Conservation (phyloP, 2,329 filamentous ascomycete genomes). For the Monilinia polystroma region DNA sequence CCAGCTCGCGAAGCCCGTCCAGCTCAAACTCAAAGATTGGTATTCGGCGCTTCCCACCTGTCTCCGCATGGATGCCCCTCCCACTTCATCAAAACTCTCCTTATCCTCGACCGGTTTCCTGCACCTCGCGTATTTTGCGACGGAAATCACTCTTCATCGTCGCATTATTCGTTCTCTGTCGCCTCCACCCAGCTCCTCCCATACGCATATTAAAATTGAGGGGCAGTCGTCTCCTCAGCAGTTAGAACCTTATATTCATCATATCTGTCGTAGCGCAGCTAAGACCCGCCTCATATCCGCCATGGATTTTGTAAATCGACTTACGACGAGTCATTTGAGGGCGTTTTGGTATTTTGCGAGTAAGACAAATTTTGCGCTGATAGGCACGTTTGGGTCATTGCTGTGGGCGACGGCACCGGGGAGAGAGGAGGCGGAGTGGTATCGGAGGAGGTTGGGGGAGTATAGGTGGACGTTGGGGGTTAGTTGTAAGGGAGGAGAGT, state of each 20-base stretch:
- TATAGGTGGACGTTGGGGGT: conserved; percentile 94
- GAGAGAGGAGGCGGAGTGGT: conserved; percentile 89
- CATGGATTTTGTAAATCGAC: conserved; percentile 95
- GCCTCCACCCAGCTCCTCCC: conserved; percentile 46
- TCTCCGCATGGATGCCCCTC: conserved; percentile 64
- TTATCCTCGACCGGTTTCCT: conserved; percentile 71
- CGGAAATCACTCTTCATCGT: conserved; percentile 89
- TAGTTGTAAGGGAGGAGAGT: conserved; percentile 60
- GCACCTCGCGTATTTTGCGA: conserved; percentile 89
- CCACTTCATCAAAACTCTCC: conserved; percentile 44
- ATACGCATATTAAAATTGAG: conserved; percentile 41
- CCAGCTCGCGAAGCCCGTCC: conserved; percentile 75
- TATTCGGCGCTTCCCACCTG: conserved; percentile 63
- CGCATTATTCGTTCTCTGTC: conserved; percentile 82
- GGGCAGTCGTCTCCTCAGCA: conserved; percentile 40
- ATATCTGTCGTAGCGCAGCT: conserved; percentile 90
- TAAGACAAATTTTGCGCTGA: conserved; percentile 88
- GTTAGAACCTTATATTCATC: conserved; percentile 77
- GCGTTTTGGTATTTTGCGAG: conserved; percentile 91
- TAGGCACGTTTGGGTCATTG: conserved; percentile 88
- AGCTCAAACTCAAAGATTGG: conserved; percentile 81
- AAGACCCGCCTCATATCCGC: conserved; percentile 92
- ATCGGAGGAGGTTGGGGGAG: conserved; percentile 78
- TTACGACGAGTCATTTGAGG: conserved; percentile 81
- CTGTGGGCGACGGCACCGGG: conserved; percentile 87